Evolutionary conservation across 2,329 filamentous ascomycete genomes (phyloP).

Genomic region (Nothomitra cinnamomea): DNA sequence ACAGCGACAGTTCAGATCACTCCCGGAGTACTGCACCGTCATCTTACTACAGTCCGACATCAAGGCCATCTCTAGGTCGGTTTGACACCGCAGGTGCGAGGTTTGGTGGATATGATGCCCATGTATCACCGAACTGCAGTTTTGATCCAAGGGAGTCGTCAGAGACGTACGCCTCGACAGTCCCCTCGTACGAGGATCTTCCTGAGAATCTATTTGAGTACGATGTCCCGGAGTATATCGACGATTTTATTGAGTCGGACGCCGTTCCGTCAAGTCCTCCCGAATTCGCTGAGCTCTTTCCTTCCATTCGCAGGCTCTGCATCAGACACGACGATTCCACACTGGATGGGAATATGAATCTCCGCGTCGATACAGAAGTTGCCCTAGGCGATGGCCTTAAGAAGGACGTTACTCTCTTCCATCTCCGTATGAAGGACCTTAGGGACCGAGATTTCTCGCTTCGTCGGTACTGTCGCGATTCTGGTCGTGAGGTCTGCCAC

Average conservation of each 20-base stretch:
- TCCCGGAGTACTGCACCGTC: conserved; percentile 25
- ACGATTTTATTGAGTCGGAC: conserved; percentile 44
- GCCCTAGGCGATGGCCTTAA: conserved; percentile 36
- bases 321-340: conserved; percentile 87
- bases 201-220: conserved; percentile 21
- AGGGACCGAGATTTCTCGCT: conserved; percentile 76
- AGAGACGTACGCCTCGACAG: conserved; percentile 66
- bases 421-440: conserved; percentile 87
- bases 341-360: conserved; percentile 88
- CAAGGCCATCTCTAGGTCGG: conserved; percentile 14
- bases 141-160: conserved; percentile 42
- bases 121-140: conserved; percentile 11
- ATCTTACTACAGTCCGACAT: conserved; percentile 18
- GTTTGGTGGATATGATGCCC: neutral
- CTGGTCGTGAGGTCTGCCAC: conserved; percentile 82
- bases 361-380: conserved; percentile 69
- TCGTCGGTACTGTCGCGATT: conserved; percentile 79
- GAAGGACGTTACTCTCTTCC: conserved; percentile 65
- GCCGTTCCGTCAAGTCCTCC: conserved; percentile 62
- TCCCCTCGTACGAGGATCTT: conserved; percentile 43
- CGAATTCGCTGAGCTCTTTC: conserved; percentile 74
- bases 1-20: conserved; percentile 21
- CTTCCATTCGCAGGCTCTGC: conserved; percentile 60
- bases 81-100: conserved; percentile 7
- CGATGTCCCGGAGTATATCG: conserved; percentile 28